Base-by-base conservation (phyloP, 176 grass and related monocot species). In the Musa beccarii region DNA sequence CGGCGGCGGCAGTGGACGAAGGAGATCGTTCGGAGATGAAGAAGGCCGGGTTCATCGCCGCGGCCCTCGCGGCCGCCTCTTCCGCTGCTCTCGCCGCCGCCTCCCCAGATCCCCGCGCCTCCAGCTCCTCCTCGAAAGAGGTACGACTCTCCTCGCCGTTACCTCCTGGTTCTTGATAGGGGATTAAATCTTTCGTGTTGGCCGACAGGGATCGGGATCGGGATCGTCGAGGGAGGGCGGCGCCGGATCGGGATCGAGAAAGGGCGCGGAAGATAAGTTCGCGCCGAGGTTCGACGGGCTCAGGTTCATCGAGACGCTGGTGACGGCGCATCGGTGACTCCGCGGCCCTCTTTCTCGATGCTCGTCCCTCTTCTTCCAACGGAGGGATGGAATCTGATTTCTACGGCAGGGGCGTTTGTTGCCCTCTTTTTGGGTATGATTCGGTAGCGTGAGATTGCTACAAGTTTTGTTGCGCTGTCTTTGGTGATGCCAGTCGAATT, bases 401-500 rank as follows among this genome's bases (percentile, higher is more conserved):
- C 24, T 62, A 62, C 57, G 15, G 12, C 17, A 17, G 17, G 20
- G 15, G 7, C 20, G 5, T 17, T 62, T 62, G 1, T 52, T 51
- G 17, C n/a, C 11, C 17, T 22, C 50, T 19, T 71, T 23, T 11
- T 71, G 16, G 19, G 52, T 71, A 43, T 71, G 53, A 74, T 74
- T 25, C 11, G 49, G 52, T 74, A 57, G 72, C 72, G 72, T 74
- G 72, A 57, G 72, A 56, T 74, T 74, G 53, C 72, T 34, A 74
- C 72, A 43, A 59, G 52, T 57, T 61, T 61, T 61, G 57, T 61
- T 21, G 0, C 2, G 57, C 57, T 4, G 4, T 43, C 34, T 43
- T 28, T 43, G 34, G 4, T 43, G 34, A 43, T 6, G 3, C 4
- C 34, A 43, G 5, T 43, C 34, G 34, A 43, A 43, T 43, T 43